Evolutionary conservation across 176 grass and related monocot genomes (phyloP), one percentile per base, ranked within the genome.

Genomic region (Coix lacrymajobi): DNA sequence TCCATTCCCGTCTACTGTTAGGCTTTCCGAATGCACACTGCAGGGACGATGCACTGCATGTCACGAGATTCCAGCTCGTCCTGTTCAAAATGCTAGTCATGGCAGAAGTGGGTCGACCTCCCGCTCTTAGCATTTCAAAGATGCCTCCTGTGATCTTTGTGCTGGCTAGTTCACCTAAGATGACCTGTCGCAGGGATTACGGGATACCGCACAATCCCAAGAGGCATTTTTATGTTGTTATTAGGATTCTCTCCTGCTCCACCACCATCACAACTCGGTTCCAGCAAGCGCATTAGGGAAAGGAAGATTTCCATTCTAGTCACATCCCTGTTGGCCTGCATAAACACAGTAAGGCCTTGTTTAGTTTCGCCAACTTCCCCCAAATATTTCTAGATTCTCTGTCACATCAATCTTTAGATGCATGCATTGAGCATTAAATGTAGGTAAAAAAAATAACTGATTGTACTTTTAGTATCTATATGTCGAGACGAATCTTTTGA

Each of bases 231-330:
- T 64, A 69, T 76, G 41, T 84, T 92, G 56, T 79, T 81, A 74
- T 76, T 81, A 69, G 60, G 79, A 31, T 80, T 89, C 33, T 85
- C 84, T 51, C 75, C 90, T 19, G 77, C 32, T 52, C 82, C 71
- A 0, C 82, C 15, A 0, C 87, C 69, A 77, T 87, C 90, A 74
- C 85, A 87, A 64, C 70, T 81, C 3, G 87, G 82, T 51, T 92
- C 93, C 72, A 95, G 66, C 56, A 95, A 81, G 43, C 71, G 87
- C 70, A 95, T 88, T 9, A 95, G 93, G 22, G 90, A 95, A 32
- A 95, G 79, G 40, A 95, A 92, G 62, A 95, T 95, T 74, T 95
- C 93, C 90, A 92, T 95, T 52, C 93, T 88, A 15, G 93, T 95
- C 25, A 90, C 79, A 13, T 95, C 90, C 83, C 87, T 88, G 66